phyloP scores from a whole-genome alignment of 169 alveolate genomes.

The Cryptosporidium sp. region DNA sequence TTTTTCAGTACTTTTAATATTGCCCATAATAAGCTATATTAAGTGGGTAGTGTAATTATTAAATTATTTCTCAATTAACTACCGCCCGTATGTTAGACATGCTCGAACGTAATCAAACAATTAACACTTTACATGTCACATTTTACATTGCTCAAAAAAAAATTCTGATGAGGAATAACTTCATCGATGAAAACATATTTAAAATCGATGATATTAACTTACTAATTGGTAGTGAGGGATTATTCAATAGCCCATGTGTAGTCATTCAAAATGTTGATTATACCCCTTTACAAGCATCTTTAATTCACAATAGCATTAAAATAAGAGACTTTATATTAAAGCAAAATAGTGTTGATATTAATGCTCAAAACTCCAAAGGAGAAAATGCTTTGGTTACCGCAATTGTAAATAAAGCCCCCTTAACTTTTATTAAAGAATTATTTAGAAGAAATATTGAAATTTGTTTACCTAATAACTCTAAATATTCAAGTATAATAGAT shows the following conservation, averaged over 20 bases:
- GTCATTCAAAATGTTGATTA: background rate
- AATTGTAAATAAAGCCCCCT: constrained; percentile 13
- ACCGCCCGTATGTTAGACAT: constrained; percentile 49
- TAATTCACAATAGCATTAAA: constrained; percentile 18
- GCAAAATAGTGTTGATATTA: constrained; percentile 11
- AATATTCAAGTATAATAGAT: constrained; percentile 1
- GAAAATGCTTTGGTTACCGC: constrained; percentile 49
- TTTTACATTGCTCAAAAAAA: background rate
- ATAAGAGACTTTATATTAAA: constrained; percentile 38
- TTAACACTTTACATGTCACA: constrained; percentile 11
- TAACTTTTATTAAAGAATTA: constrained; percentile 5
- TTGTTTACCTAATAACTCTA: constrained; percentile 31
- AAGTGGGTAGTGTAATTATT: background rate
- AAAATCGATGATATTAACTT: constrained; percentile 19
- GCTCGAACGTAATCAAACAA: constrained; percentile 7
- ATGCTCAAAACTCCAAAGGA: constrained; percentile 31
- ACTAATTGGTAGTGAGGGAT: background rate
- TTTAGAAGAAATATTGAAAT: constrained; percentile 22
- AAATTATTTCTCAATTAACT: background rate
- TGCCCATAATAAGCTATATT: constrained; percentile 41
- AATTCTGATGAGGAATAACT: background rate
- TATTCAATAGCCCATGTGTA: constrained; percentile 16
- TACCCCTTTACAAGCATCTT: constrained; percentile 55
- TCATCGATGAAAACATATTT: constrained; percentile 35
- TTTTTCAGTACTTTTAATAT: constrained; percentile 4